Base-by-base conservation (phyloP, 2,329 filamentous ascomycete species). In the Sphaerulina vaccinii region DNA sequence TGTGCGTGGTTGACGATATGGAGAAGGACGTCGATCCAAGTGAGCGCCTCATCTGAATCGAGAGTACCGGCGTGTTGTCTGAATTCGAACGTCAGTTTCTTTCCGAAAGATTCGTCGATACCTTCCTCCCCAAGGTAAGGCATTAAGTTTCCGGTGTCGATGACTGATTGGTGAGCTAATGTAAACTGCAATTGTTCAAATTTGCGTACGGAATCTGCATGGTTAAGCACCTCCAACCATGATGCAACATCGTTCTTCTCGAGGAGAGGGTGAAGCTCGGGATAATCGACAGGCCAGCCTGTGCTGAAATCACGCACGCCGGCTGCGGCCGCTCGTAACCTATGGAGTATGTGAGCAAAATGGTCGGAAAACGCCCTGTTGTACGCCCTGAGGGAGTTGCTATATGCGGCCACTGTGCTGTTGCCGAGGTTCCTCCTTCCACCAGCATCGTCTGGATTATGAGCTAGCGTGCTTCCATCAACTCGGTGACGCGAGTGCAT, bases 41-140 rank as follows among this genome's bases (percentile, higher is more conserved):
- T 54, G 4, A 61, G 47, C 8, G 65, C 54, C 19, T 63, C 60
- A 1, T 47, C 39, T 6, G 49, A 37, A 23, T 65, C 53, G 4
- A 66, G 41, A 7, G 62, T 65, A 1, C 57, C 61, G 21, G 53
- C 52, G 32, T 65, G 63, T 42, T 69, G 66, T 4, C 64, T 57
- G 52, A 69, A 69, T 40, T 64, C 64, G 32, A 70, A 58, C 1
- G 66, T 68, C 23, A 52, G 54, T 24, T 60, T 54, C 24, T 47
- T 22, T 13, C 5, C 8, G 11, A 18, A 21, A 6, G 11, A 16
- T 22, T 16, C 23, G 3, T 45, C 43, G 11, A 10, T 27, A n/a
- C 38, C 39, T 1, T 45, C 15, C 3, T 22, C 7, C 13, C 27
- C 27, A 15, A n/a, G n/a, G n/a, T 51, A 49, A 13, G 27, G 29